Conservation (phyloP, 345 rosid species). For the Raphanus raphanistrum region DNA sequence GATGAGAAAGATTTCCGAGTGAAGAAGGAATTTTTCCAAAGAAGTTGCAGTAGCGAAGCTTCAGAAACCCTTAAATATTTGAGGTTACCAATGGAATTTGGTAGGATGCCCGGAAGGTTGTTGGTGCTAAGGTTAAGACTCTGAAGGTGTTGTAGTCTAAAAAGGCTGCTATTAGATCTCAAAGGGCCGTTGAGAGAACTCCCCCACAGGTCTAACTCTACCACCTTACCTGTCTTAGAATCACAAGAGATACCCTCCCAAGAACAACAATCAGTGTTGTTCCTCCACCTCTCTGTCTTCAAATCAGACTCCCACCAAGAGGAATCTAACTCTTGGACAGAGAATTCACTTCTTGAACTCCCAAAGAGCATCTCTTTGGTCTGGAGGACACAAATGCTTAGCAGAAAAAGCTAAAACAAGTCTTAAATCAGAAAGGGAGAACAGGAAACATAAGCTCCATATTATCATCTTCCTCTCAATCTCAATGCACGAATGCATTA, state of each 20-base stretch:
- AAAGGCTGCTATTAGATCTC: conserved; percentile 5
- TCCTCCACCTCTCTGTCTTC: conserved; percentile 1
- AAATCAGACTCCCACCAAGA: background rate
- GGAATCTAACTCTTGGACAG: background rate
- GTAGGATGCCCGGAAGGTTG: background rate
- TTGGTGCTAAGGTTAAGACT: background rate
- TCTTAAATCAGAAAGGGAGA: background rate
- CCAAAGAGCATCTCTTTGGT: conserved; percentile 15
- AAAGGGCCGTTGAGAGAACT: background rate
- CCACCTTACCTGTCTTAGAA: background rate
- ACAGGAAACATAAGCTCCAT: background rate
- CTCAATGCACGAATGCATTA: background rate
- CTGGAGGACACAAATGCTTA: background rate
- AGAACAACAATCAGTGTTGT: background rate
- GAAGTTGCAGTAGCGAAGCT: background rate
- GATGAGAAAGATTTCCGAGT: background rate
- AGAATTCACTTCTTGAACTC: conserved; percentile 17
- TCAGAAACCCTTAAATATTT: background rate
- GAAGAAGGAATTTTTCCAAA: background rate
- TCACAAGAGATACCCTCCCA: background rate
- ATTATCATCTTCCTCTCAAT: background rate
- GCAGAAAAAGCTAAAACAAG: background rate
- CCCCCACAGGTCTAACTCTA: background rate
- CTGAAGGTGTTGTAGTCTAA: conserved; percentile 3
- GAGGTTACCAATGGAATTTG: background rate